Percentiles rank a stretch among this genome's conserved stretches.
Conservation (phyloP, 2,329 filamentous ascomycete species). For the Beauveria brongniartii region DNA sequence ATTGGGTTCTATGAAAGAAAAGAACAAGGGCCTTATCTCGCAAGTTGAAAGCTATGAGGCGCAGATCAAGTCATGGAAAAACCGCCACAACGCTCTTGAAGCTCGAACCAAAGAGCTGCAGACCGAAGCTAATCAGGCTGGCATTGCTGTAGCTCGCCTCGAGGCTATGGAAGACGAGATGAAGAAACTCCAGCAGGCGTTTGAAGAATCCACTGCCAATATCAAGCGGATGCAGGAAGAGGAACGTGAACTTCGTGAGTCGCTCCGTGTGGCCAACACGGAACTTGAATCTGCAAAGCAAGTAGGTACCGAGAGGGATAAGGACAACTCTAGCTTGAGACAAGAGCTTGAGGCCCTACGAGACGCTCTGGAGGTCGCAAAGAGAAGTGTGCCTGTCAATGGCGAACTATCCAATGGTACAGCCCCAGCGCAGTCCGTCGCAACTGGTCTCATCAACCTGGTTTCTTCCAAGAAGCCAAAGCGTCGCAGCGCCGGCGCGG, state of each 20-base stretch:
- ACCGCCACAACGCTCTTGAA: conserved; percentile 82
- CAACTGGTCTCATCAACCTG: conserved; percentile 84
- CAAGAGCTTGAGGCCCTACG: conserved; percentile 86
- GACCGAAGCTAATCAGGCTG: conserved; percentile 93
- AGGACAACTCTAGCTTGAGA: conserved; percentile 75
- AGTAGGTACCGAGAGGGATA: conserved; percentile 67
- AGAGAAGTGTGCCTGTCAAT: conserved; percentile 67
- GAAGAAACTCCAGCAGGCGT: conserved; percentile 79
- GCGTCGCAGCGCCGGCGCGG: conserved; percentile 81
- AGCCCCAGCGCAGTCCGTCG: conserved; percentile 39
- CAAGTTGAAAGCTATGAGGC: conserved; percentile 95
- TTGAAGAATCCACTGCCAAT: conserved; percentile 82
- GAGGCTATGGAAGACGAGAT: conserved; percentile 93
- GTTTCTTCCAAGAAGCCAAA: conserved; percentile 97
- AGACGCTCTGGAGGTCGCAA: conserved; percentile 84
- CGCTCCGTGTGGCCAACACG: conserved; percentile 66
- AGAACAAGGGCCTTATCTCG: conserved; percentile 81
- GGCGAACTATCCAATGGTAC: conserved; percentile 42
- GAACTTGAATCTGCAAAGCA: conserved; percentile 76
- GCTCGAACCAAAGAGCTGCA: conserved; percentile 88
- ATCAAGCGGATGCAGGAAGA: conserved; percentile 94
- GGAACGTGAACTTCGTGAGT: conserved; percentile 77
- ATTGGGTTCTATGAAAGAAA: conserved; percentile 81
- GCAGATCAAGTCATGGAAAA: conserved; percentile 95
- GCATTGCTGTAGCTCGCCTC: conserved; percentile 85